Evolutionary conservation across 2,329 filamentous ascomycete genomes (phyloP).

Genomic region (Diplodia scrobiculata): DNA sequence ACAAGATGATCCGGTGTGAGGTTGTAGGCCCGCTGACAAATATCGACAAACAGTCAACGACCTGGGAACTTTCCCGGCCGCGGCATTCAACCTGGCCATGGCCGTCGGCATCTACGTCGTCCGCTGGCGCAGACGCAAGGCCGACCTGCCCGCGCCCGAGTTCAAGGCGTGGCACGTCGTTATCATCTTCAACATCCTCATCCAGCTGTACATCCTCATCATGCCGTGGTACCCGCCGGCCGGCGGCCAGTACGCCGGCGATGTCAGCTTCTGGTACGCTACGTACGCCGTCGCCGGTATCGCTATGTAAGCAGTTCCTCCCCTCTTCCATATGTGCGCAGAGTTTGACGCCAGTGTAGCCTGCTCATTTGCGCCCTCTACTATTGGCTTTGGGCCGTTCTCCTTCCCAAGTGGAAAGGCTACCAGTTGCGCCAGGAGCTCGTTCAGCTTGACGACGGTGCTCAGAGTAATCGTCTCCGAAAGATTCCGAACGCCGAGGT

Average conservation of each 20-base stretch:
- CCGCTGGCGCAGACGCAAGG: conserved; percentile 56
- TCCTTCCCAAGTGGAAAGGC: conserved; percentile 56
- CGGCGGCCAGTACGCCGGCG: conserved; percentile 60
- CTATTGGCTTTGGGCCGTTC: conserved; percentile 61
- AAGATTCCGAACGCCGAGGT: conserved; percentile 58
- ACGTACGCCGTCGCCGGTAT: conserved; percentile 68
- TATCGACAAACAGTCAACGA: conserved; percentile 55
- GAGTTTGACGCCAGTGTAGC: conserved; percentile 39
- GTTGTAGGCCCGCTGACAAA: neutral
- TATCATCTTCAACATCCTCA: conserved; percentile 61
- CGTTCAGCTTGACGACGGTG: conserved; percentile 54
- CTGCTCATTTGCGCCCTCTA: conserved; percentile 59
- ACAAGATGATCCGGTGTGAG: neutral
- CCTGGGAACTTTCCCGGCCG: conserved; percentile 60
- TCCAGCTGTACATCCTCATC: conserved; percentile 64
- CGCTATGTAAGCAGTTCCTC: conserved; percentile 58
- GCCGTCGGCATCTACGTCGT: conserved; percentile 61
- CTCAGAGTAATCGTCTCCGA: conserved; percentile 55
- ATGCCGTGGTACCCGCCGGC: conserved; percentile 73
- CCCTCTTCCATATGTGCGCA: neutral
- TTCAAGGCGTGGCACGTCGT: conserved; percentile 63
- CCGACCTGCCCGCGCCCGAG: conserved; percentile 53
- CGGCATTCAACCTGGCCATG: conserved; percentile 61
- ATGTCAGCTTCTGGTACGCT: conserved; percentile 73
- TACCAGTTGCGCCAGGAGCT: conserved; percentile 62